A percentile compares a stretch with the other conserved stretches of the same genome.
These are phyloP conservation scores for Dactylellina haptotyla DNA, from an alignment of 2,329 filamentous ascomycete genomes.

Conservation along the genomic window DNA sequence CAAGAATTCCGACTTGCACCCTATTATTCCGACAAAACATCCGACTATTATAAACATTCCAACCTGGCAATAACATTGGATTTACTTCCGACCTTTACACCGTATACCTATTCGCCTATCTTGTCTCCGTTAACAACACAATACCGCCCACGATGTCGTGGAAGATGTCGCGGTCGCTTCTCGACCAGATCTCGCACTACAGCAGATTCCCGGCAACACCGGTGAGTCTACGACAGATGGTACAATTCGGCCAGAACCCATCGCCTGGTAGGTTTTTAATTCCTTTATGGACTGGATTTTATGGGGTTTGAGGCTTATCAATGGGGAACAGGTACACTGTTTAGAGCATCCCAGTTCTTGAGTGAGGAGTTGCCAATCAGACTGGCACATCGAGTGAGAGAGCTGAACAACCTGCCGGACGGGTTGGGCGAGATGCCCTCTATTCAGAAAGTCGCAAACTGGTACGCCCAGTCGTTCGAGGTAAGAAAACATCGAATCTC, in stretches of 20 bases:
- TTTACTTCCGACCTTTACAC: conserved; percentile 19
- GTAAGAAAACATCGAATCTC: conserved; percentile 66
- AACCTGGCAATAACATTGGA: conserved; percentile 11
- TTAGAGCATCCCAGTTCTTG: conserved; percentile 96
- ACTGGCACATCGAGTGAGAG: conserved; percentile 93
- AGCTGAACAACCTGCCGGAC: conserved; percentile 90
- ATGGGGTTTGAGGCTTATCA: conserved; percentile 20
- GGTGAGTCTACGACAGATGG: conserved; percentile 97
- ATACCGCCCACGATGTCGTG: conserved; percentile 77
- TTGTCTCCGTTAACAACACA: conserved; percentile 36
- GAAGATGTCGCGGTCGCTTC: conserved; percentile 88
- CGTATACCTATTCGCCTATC: conserved; percentile 43
- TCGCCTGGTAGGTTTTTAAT: conserved; percentile 75
- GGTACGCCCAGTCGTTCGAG: conserved; percentile 99
- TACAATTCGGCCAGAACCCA: conserved; percentile 94
- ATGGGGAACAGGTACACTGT: conserved; percentile 77
- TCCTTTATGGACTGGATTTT: neutral
- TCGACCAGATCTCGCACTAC: conserved; percentile 98
- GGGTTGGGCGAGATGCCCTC: conserved; percentile 98
- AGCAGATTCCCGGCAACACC: conserved; percentile 96
- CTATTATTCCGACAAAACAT: conserved; percentile 6
- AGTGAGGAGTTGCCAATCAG: conserved; percentile 98
- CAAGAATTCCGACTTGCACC: conserved; percentile 12
- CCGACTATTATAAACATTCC: conserved; percentile 9
- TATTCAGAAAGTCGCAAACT: conserved; percentile 92